Evolutionary conservation across 192 early-diverging fungal species (phyloP).

Genomic region (Haplosporangium gracile): DNA sequence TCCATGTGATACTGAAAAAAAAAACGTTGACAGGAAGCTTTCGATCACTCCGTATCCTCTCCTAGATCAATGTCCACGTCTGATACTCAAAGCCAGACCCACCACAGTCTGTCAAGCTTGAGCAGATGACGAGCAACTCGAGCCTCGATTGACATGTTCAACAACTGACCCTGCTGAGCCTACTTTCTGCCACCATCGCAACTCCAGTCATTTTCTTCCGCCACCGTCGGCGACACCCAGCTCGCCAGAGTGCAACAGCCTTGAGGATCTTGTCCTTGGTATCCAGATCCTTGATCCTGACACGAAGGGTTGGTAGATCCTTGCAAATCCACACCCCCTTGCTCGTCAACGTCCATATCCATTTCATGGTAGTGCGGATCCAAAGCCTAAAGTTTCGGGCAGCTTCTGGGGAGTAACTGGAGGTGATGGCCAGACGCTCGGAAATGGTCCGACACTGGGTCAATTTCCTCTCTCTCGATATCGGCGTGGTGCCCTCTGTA

Average conservation of each 20-base stretch:
- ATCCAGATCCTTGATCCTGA: constrained; percentile 6
- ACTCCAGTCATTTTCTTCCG: neutral
- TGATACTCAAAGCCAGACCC: constrained; percentile 13
- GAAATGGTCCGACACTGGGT: neutral
- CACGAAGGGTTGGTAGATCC: neutral
- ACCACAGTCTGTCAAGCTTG: neutral
- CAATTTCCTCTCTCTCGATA: neutral
- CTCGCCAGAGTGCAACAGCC: constrained; percentile 3
- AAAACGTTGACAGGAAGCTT: no score
- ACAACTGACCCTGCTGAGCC: neutral
- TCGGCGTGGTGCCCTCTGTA: neutral
- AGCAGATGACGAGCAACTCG: constrained; percentile 1
- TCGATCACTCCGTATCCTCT: no score
- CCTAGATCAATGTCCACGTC: neutral
- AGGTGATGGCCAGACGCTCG: neutral
- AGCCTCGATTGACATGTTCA: neutral
- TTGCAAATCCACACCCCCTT: neutral
- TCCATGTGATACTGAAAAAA: no score
- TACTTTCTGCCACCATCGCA: neutral
- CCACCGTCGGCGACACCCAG: neutral
- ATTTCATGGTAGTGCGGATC: neutral
- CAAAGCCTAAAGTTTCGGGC: neutral
- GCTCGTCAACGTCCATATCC: constrained; percentile 19
- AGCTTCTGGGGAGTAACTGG: neutral
- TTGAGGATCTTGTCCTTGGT: neutral